Conservation (phyloP, 768 basidiomycete species). For the Lanmaoa pseudosensibilis region DNA sequence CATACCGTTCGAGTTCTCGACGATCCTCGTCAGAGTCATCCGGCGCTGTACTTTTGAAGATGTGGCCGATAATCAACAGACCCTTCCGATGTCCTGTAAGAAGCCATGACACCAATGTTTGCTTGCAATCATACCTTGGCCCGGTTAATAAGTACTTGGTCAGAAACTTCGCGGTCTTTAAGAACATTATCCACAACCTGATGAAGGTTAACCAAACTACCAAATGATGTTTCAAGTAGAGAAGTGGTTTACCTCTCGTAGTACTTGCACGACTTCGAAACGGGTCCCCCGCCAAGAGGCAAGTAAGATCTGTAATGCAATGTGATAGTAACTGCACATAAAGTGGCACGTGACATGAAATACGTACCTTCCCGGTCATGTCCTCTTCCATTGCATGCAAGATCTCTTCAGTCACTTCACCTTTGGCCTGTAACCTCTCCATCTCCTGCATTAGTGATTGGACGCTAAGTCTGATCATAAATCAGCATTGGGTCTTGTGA, state of each 20-base stretch:
- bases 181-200: conserved; percentile 83
- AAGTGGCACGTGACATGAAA: neutral
- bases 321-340: neutral
- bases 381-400: conserved; percentile 86
- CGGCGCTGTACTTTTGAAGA: conserved; percentile 82
- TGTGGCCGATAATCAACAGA: conserved; percentile 82
- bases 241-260: conserved; percentile 56
- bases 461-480: conserved; percentile 27
- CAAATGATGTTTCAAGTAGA: conserved; percentile 2
- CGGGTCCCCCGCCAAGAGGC: conserved; percentile 98
- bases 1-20: conserved; percentile 88
- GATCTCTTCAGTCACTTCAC: conserved; percentile 86
- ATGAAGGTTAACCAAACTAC: neutral
- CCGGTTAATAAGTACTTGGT: conserved; percentile 70
- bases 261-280: conserved; percentile 89
- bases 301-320: conserved; percentile 68
- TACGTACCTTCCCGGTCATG: conserved; percentile 79
- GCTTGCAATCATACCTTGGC: conserved; percentile 63
- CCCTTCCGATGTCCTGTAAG: conserved; percentile 47
- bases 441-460: conserved; percentile 61
- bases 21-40: conserved; percentile 94
- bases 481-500: conserved; percentile 50
- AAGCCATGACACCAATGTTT: neutral
- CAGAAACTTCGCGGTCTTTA: conserved; percentile 73
- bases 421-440: conserved; percentile 85